Evolutionary conservation across 2,329 filamentous ascomycete genomes (phyloP).

Genomic region (Sporothrix pallida): DNA sequence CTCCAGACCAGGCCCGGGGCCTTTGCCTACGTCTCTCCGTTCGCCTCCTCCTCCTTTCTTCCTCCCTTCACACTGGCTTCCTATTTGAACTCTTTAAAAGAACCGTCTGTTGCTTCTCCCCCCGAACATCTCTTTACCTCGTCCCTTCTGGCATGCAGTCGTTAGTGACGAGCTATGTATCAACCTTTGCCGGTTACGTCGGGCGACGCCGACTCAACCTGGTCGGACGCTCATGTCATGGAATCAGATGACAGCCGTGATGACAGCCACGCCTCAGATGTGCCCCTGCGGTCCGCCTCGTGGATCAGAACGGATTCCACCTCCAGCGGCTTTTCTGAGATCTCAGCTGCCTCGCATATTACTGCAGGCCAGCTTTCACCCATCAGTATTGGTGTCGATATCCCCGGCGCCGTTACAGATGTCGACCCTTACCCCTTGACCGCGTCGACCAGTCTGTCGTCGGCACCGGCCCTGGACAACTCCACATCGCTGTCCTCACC

Average conservation of each 20-base stretch:
- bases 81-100: slow-evolving; percentile 19
- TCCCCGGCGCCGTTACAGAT: slow-evolving; percentile 39
- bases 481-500: slow-evolving; percentile 51
- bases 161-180: slow-evolving; percentile 56
- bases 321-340: slow-evolving; percentile 43
- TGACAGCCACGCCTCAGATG: slow-evolving; percentile 38
- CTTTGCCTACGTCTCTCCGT: neutral
- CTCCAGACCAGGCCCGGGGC: slow-evolving; percentile 30
- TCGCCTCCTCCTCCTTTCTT: slow-evolving; percentile 16
- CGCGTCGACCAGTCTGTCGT: slow-evolving; percentile 35
- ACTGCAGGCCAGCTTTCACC: slow-evolving; percentile 58
- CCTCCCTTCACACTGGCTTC: neutral
- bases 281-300: slow-evolving; percentile 46
- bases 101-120: slow-evolving; percentile 27
- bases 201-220: slow-evolving; percentile 52
- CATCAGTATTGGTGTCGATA: slow-evolving; percentile 57
- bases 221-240: slow-evolving; percentile 55
- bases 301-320: slow-evolving; percentile 45
- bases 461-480: slow-evolving; percentile 26
- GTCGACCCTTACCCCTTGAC: slow-evolving; percentile 41
- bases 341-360: slow-evolving; percentile 42
- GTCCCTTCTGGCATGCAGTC: slow-evolving; percentile 49
- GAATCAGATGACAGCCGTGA: slow-evolving; percentile 50
- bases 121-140: slow-evolving; percentile 9
- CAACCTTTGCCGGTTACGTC: slow-evolving; percentile 50